Base-by-base conservation (phyloP, 2,329 filamentous ascomycete genomes). In the Colletotrichum paranaense region DNA sequence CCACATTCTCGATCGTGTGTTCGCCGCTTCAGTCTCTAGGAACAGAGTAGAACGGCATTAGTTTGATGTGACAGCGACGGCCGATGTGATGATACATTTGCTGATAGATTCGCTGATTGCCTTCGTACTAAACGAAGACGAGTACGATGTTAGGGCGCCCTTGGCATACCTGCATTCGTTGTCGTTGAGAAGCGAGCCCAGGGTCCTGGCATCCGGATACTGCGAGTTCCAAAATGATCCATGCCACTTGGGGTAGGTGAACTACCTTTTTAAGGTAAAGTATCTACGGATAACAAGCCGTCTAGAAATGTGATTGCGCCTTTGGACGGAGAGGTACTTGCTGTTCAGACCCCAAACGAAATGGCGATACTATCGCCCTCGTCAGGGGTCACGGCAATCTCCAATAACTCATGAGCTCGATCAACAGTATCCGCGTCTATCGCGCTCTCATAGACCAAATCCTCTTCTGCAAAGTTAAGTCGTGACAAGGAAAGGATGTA, bases 391-490 rank as follows among this genome's bases (percentile, higher is more conserved):
- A 98, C 90, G 2, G 91, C 90, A 74, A 94, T 86, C 80, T 98
- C 95, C 52, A 98, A 82, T 75, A 99, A 86, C 78, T 93, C 91
- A 77, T 96, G 92, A 4, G 97, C 96, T 82, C 92, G 91, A 75
- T 96, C 94, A 1, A 93, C 90, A 1, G 95, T 94, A 75, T 94
- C 94, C 32, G 92, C 90, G 46, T 93, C 92, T 66, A 97, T 92
- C 0, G 92, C 92, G 1, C 87, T 86, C 82, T 98, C 95, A 32
- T 97, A 87, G 12, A 97, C 89, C 9, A 94, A 82, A 35, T 94
- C 93, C 74, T 97, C 94, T 62, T 92, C 90, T 6, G 91, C 92
- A 80, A 98, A 98, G 0, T 94, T 95, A n/a, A 98, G 84, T 55
- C 96, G 86, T 0, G 94, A 95, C 57, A 99, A 85, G 2, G 91